These are phyloP conservation scores for Populus hybrid DNA, from an alignment of 441 rosid genomes.

Conservation along the genomic window DNA sequence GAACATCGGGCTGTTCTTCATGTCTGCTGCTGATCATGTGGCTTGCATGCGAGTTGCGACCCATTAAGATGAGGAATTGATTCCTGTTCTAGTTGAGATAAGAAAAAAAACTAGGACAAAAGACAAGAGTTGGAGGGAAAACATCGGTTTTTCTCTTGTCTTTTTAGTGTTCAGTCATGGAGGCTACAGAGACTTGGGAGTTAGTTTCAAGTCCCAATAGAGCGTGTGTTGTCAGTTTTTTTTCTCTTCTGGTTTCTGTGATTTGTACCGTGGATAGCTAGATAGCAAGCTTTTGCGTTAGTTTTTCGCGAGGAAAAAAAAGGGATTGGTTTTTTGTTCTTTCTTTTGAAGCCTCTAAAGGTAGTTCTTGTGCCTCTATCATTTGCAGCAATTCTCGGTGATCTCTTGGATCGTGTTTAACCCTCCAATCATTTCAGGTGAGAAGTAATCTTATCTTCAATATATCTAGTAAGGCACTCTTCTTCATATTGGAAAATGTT, in stretches of 20 bases:
- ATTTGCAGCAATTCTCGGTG: background rate
- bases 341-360: background rate
- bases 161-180: slow-evolving; percentile 25
- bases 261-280: background rate
- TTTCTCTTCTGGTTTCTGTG: background rate
- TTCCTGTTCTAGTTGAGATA: slow-evolving; percentile 23
- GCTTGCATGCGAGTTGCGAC: slow-evolving; percentile 5
- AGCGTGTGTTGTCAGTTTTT: background rate
- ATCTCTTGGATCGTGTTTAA: background rate
- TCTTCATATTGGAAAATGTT: background rate
- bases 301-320: background rate
- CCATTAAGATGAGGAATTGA: slow-evolving; percentile 8
- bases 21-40: slow-evolving; percentile 20
- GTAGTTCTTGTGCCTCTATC: background rate
- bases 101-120: background rate
- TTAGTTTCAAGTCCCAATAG: slow-evolving; percentile 18
- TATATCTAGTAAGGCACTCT: background rate
- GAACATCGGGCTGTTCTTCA: slow-evolving; percentile 5
- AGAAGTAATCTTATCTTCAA: slow-evolving; percentile 1
- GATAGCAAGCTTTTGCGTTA: background rate
- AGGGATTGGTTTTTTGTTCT: background rate
- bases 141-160: background rate
- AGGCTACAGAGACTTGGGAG: slow-evolving; percentile 44
- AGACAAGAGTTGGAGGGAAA: slow-evolving; percentile 8
- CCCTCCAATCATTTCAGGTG: slow-evolving; percentile 15